These are phyloP conservation scores for Tylopilus orsonianus DNA, from an alignment of 1,284 basidiomycete species.

Conservation along the genomic window DNA sequence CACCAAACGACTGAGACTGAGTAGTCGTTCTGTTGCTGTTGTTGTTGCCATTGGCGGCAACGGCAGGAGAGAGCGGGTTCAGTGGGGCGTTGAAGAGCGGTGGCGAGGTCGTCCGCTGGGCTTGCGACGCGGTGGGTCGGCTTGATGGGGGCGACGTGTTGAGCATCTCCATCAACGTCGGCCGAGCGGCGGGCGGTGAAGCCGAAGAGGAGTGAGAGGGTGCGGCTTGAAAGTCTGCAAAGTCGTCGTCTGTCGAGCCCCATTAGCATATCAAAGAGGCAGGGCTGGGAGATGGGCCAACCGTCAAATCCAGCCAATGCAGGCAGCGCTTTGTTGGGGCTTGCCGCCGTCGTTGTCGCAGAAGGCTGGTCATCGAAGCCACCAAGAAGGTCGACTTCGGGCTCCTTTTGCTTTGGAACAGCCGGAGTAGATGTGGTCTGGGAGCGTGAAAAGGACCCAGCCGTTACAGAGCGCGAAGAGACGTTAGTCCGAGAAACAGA, in stretches of 20 bases:
- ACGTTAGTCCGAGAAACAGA: slow-evolving; percentile 32
- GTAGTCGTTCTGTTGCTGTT: slow-evolving; percentile 5
- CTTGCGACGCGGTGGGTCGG: slow-evolving; percentile 22
- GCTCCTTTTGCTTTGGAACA: slow-evolving; percentile 44
- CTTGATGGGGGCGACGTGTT: slow-evolving; percentile 33
- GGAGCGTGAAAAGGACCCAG: slow-evolving; percentile 22
- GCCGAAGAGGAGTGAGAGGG: slow-evolving; percentile 44
- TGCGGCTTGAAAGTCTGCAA: slow-evolving; percentile 88
- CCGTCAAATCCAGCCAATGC: slow-evolving; percentile 35
- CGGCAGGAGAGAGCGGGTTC: slow-evolving; percentile 18
- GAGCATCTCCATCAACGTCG: slow-evolving; percentile 56
- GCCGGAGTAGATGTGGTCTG: slow-evolving; percentile 42
- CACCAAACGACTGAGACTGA: slow-evolving; percentile 20
- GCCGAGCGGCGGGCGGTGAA: slow-evolving; percentile 38
- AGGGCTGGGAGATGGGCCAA: slow-evolving; percentile 4
- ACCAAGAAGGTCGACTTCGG: slow-evolving; percentile 70
- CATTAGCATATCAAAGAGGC: slow-evolving; percentile 12
- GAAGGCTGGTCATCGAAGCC: slow-evolving; percentile 66
- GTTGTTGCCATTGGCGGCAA: not conserved
- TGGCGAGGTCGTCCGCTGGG: slow-evolving; percentile 17
- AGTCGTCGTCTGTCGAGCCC: slow-evolving; percentile 74
- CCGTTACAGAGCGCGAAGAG: slow-evolving; percentile 21
- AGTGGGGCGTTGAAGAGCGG: slow-evolving; percentile 8
- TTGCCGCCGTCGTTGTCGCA: slow-evolving; percentile 30
- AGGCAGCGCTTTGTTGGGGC: slow-evolving; percentile 59